phyloP scores from a whole-genome alignment of 495 filamentous ascomycete genomes.

The Monascus purpureus region DNA sequence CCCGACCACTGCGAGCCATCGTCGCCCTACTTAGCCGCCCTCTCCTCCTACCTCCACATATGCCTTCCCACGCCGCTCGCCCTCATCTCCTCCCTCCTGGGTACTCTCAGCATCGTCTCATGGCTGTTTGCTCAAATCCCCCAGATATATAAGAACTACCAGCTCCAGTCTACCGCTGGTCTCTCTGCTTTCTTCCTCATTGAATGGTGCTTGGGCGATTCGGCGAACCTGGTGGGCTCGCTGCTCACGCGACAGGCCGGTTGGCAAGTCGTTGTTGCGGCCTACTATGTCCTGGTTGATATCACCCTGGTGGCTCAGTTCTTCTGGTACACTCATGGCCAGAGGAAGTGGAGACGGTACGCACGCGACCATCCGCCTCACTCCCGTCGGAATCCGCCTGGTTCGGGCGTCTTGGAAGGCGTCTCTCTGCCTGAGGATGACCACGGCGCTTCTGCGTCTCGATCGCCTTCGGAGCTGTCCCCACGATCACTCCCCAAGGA shows the following conservation, averaged over 20 bases:
- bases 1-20: slow-evolving; percentile 51
- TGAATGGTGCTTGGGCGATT: slow-evolving; percentile 57
- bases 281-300: slow-evolving; percentile 59
- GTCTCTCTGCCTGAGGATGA: slow-evolving; percentile 13
- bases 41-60: slow-evolving; percentile 49
- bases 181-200: slow-evolving; percentile 54
- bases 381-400: slow-evolving; percentile 1
- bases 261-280: slow-evolving; percentile 56
- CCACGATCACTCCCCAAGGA: slow-evolving; percentile 17
- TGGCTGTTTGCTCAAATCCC: slow-evolving; percentile 71
- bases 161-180: slow-evolving; percentile 50
- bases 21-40: slow-evolving; percentile 38
- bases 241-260: slow-evolving; percentile 51
- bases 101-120: slow-evolving; percentile 49
- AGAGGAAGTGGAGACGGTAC: slow-evolving; percentile 15
- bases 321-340: slow-evolving; percentile 50
- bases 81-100: slow-evolving; percentile 50
- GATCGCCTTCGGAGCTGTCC: slow-evolving; percentile 3
- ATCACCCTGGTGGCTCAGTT: slow-evolving; percentile 48
- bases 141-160: slow-evolving; percentile 60
- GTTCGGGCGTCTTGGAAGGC: slow-evolving; percentile 15
- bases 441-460: slow-evolving; percentile 3
- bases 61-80: slow-evolving; percentile 56
- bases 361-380: slow-evolving; percentile 12
- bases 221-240: slow-evolving; percentile 53